Evolutionary conservation across 208 protist species (phyloP), one percentile per base, ranked within the genome.

Genomic region (Angomonas deanei): DNA sequence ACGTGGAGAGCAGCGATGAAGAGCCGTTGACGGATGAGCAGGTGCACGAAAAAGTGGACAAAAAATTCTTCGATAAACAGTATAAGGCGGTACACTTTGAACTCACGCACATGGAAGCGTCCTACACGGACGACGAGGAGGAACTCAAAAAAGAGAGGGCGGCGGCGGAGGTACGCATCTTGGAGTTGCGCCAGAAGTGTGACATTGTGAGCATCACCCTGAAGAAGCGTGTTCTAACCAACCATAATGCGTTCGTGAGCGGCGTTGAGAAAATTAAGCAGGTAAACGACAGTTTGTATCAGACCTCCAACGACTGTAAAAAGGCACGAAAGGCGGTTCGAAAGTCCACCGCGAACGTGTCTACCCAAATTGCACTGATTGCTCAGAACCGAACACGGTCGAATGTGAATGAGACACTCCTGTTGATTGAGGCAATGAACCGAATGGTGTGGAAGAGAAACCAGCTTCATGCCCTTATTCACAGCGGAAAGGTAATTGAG

Each of bases 251-350:
- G 34, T 92, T 94, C 50, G 83, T 94, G 24, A 74, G 64, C 39
- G 88, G 85, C 42, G 76, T 89, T 11, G 83, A 84, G 61, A 71
- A 90, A 36, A 89, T 94, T 59, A 66, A 74, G 8, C 53, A 66
- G 19, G 66, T 94, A 17, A 94, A 94, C 64, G 81, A 91, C 64
- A 68, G 71, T 28, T 75, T 94, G 1, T 67, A 92, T 31, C 74
- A 84, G 53, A 91, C 88, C 27, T 91, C 85, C 4, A 91, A 82
- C 55, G 85, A 92, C 56, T 91, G 88, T 65, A 94, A 88, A 42
- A 91, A 92, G 61, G 70, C 80, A 0, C 75, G 88, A 13, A 72
- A 69, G 30, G 76, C 76, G 8, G 75, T 94, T 33, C 80, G 84
- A 19, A 82, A 68, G 50, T 78, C 76, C 11, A 91, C 91, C 57